phyloP scores from a whole-genome alignment of 805 yeast genomes.

The Kuraishia capsulata region DNA sequence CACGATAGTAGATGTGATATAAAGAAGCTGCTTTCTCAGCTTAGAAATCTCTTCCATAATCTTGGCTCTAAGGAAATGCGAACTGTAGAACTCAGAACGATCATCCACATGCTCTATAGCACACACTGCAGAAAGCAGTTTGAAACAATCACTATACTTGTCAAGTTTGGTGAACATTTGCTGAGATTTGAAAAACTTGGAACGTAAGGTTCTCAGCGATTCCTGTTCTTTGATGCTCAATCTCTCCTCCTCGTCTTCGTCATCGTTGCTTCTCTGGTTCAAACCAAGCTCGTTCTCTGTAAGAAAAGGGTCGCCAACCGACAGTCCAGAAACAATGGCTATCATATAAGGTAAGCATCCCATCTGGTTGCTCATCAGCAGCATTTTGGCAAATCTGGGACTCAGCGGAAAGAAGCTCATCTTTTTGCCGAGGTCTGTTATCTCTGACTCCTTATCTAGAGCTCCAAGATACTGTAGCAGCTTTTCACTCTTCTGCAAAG shows the following conservation, averaged over 20 bases:
- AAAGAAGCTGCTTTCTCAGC: slow-evolving; percentile 69
- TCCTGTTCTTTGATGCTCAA: slow-evolving; percentile 28
- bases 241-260: slow-evolving; percentile 25
- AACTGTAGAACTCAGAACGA: slow-evolving; percentile 33
- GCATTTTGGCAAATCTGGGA: slow-evolving; percentile 88
- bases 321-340: slow-evolving; percentile 82
- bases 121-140: slow-evolving; percentile 72
- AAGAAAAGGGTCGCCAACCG: slow-evolving; percentile 89
- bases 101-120: slow-evolving; percentile 69
- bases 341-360: slow-evolving; percentile 83
- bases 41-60: slow-evolving; percentile 79
- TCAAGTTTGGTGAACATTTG: slow-evolving; percentile 61
- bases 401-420: slow-evolving; percentile 91
- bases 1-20: slow-evolving; percentile 62
- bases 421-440: slow-evolving; percentile 73
- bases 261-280: slow-evolving; percentile 27
- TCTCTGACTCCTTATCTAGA: slow-evolving; percentile 38
- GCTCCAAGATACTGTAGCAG: slow-evolving; percentile 74
- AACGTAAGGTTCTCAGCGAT: slow-evolving; percentile 29
- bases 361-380: slow-evolving; percentile 79
- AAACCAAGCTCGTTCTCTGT: slow-evolving; percentile 69
- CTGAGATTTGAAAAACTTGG: slow-evolving; percentile 50
- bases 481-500: slow-evolving; percentile 57
- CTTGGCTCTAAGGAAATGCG: slow-evolving; percentile 68
- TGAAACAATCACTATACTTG: slow-evolving; percentile 64